Evolutionary conservation across 2,329 filamentous ascomycete species (phyloP).

Genomic region (Fonsecaea pedrosoi): DNA sequence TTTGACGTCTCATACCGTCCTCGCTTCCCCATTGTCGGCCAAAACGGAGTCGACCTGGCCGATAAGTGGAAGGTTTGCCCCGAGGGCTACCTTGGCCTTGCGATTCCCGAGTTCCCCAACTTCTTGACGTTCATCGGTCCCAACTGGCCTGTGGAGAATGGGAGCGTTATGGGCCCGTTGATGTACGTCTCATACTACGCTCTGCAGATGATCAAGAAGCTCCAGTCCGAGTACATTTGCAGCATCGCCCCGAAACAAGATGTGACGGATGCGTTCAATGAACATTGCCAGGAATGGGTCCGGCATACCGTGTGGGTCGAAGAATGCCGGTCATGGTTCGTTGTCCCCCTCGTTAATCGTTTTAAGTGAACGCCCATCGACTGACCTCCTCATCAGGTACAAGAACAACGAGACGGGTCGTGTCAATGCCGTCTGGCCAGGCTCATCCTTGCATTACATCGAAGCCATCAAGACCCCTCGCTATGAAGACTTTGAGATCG

Average conservation of each 20-base stretch:
- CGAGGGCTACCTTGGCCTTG: conserved; percentile 41
- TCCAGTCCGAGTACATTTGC: conserved; percentile 53
- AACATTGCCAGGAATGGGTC: conserved; percentile 55
- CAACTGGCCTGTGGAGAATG: conserved; percentile 55
- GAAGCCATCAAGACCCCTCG: conserved; percentile 51
- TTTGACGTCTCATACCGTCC: conserved; percentile 52
- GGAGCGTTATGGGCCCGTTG: conserved; percentile 53
- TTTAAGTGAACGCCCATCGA: conserved; percentile 38
- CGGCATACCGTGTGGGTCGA: conserved; percentile 59
- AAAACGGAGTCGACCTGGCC: conserved; percentile 50
- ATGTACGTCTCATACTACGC: conserved; percentile 51
- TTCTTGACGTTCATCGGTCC: conserved; percentile 41
- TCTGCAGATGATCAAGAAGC: conserved; percentile 49
- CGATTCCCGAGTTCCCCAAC: conserved; percentile 42
- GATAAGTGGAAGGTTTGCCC: conserved; percentile 52
- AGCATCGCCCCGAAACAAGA: conserved; percentile 47
- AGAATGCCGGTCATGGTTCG: conserved; percentile 51
- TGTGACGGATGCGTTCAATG: conserved; percentile 46
- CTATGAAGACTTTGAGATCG: conserved; percentile 56
- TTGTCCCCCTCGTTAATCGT: background rate
- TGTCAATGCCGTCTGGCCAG: conserved; percentile 59
- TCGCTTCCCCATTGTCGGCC: conserved; percentile 52
- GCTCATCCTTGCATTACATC: conserved; percentile 58
- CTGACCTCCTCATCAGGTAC: conserved; percentile 38
- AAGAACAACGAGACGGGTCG: conserved; percentile 55